Base-by-base conservation (phyloP, 2,329 filamentous ascomycete genomes). In the Aspergillus sp. region DNA sequence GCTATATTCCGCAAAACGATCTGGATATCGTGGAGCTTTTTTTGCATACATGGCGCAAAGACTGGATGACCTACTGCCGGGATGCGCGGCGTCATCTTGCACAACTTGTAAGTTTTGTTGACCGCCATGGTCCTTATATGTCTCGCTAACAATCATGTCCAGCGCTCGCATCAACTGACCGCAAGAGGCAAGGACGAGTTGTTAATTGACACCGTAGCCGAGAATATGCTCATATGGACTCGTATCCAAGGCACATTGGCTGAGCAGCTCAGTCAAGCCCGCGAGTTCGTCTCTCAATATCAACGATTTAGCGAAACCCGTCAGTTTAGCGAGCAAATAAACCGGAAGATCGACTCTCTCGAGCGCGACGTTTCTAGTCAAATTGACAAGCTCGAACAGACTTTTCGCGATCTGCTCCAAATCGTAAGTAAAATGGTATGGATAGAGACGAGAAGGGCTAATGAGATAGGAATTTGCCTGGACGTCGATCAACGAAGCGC, bases 401-500 rank as follows among this genome's bases (percentile, higher is more conserved):
- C 56, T 1, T 55, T 63, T n/a, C 51, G 62, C 10, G 62, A 63
- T 31, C 24, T 63, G 5, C 57, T 63, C 9, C 62, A 63, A 14
- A 62, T 63, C 24, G 62, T 62, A 52, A 24, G 62, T 47, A 4
- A 22, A n/a, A 12, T 20, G 14, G 36, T 4, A 0, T 18, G 2
- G 2, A 12, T 14, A 29, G 2, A 6, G 6, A 16, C 6, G 0
- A 9, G 11, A 11, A 22, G 2, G 7, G 7, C 18, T 46, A 29
- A 56, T 22, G 12, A 4, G 7, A 14, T 36, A 63, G 62, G 62
- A 63, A 55, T 63, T 63, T 54, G 62, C 62, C 9, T 63, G 62
- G 62, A 59, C 61, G 2, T 56, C 62, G 14, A 63, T 63, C 29
- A 63, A 63, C 26, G 62, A 63, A 54, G 62, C 62, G 9, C 62